A percentile compares a stretch with the other conserved stretches of the same genome.
Evolutionary conservation across 495 filamentous ascomycete species (phyloP).

Genomic region (Talaromyces stipitatus): DNA sequence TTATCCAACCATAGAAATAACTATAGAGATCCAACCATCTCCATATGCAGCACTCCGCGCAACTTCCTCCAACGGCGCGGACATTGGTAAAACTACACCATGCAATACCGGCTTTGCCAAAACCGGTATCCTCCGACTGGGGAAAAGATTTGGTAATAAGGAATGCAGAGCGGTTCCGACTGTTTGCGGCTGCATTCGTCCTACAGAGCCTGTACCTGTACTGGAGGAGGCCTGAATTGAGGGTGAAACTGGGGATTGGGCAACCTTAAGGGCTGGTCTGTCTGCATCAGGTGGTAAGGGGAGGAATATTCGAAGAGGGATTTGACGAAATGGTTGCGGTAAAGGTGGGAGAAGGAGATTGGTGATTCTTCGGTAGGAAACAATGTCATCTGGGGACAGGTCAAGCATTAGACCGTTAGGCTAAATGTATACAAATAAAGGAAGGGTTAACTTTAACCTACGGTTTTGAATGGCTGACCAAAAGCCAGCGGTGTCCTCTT

Average conservation of each 20-base stretch:
- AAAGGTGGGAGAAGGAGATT: slow-evolving; percentile 70
- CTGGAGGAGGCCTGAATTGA: slow-evolving; percentile 23
- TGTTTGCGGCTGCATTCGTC: slow-evolving; percentile 64
- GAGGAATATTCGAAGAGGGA: slow-evolving; percentile 83
- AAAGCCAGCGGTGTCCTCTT: slow-evolving; percentile 76
- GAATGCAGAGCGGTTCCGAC: slow-evolving; percentile 72
- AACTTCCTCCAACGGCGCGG: slow-evolving; percentile 76
- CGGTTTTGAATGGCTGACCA: slow-evolving; percentile 81
- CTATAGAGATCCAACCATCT: slow-evolving; percentile 87
- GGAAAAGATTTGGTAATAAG: slow-evolving; percentile 78
- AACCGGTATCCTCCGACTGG: slow-evolving; percentile 75
- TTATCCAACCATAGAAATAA: slow-evolving; percentile 63
- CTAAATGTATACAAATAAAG: not conserved
- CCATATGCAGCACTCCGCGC: slow-evolving; percentile 75
- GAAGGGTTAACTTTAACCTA: slow-evolving; percentile 29
- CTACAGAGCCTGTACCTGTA: slow-evolving; percentile 8
- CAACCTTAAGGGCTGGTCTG: slow-evolving; percentile 50
- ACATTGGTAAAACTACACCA: slow-evolving; percentile 77
- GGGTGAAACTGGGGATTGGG: slow-evolving; percentile 62
- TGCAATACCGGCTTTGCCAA: slow-evolving; percentile 87
- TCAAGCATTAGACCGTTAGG: not conserved
- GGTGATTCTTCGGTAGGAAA: slow-evolving; percentile 64
- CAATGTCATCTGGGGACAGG: slow-evolving; percentile 58
- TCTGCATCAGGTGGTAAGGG: slow-evolving; percentile 52
- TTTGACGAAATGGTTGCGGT: slow-evolving; percentile 62